These are phyloP conservation scores for Ilyonectria robusta DNA, from an alignment of 2,329 filamentous ascomycete genomes.

Conservation along the genomic window DNA sequence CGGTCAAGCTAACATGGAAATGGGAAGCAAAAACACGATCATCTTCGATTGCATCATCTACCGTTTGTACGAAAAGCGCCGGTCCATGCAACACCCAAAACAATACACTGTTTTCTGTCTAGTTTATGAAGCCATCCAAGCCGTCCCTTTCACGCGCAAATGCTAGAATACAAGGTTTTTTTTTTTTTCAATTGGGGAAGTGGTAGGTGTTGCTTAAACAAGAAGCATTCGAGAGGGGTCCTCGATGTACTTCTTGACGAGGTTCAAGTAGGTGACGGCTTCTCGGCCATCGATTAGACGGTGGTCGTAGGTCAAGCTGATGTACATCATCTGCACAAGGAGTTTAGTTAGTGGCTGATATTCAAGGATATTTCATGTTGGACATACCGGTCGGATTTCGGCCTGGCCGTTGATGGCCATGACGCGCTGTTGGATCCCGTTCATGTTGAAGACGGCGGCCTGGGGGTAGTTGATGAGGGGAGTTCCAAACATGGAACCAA, in stretches of 20 bases:
- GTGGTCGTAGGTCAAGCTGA: conserved; percentile 67
- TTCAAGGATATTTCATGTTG: background rate
- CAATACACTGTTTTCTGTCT: conserved; percentile 1
- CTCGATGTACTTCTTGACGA: conserved; percentile 51
- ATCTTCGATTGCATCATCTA: background rate
- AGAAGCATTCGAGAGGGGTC: conserved; percentile 63
- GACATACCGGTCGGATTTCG: conserved; percentile 53
- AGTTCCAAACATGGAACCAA: conserved; percentile 65
- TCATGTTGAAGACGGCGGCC: conserved; percentile 73
- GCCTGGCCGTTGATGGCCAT: conserved; percentile 69
- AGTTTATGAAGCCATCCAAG: conserved; percentile 17
- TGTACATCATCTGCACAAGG: conserved; percentile 59
- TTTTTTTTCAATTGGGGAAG: background rate
- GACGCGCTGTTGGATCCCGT: conserved; percentile 68
- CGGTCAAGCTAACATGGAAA: no score
- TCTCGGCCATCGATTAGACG: conserved; percentile 70
- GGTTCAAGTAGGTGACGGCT: conserved; percentile 70
- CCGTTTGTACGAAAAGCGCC: conserved; percentile 31
- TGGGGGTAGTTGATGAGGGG: conserved; percentile 85
- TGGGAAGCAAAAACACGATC: background rate
- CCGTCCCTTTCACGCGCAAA: conserved; percentile 1
- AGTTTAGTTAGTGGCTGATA: conserved; percentile 37
- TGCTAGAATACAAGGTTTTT: conserved; percentile 38
- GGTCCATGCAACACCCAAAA: conserved; percentile 28
- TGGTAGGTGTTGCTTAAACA: conserved; percentile 55